Conservation (phyloP, 176 grass and related monocot genomes). For the Musa itinerans region DNA sequence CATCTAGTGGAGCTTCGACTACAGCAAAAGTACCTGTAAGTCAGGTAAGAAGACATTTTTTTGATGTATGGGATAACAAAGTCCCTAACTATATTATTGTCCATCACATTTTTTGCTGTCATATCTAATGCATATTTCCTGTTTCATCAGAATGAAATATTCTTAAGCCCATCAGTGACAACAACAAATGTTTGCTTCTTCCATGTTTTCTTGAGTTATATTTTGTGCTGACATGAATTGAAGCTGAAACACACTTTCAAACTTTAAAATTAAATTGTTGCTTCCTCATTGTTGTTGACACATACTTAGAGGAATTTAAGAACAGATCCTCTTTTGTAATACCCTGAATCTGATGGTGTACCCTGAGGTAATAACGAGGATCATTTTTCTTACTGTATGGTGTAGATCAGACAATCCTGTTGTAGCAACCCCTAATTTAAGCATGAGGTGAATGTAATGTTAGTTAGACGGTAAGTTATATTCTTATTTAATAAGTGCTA, state of each 20-base stretch:
- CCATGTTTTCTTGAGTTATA: not conserved
- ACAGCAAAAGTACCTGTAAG: slow-evolving; percentile 32
- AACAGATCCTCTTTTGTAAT: no score
- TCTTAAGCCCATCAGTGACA: not conserved
- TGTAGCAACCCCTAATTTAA: no score
- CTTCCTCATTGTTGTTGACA: no score
- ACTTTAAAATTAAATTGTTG: not conserved
- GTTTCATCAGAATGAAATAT: not conserved
- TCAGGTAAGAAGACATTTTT: slow-evolving; percentile 19
- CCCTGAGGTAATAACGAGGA: no score
- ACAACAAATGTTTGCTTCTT: not conserved
- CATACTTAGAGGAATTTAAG: not conserved
- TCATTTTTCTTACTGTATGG: no score
- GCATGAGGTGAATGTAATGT: no score
- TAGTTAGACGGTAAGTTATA: no score
- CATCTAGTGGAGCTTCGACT: slow-evolving; percentile 55
- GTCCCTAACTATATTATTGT: not conserved
- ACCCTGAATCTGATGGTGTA: no score
- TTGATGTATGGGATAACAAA: not conserved
- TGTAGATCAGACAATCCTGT: no score
- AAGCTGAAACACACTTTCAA: not conserved
- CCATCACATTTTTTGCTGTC: not conserved
- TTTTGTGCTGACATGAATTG: not conserved
- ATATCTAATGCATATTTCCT: not conserved
- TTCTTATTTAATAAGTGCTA: no score